Evolutionary conservation across 2,329 filamentous ascomycete species (phyloP).

Genomic region (Ophiocordyceps camponoti-saundersi): DNA sequence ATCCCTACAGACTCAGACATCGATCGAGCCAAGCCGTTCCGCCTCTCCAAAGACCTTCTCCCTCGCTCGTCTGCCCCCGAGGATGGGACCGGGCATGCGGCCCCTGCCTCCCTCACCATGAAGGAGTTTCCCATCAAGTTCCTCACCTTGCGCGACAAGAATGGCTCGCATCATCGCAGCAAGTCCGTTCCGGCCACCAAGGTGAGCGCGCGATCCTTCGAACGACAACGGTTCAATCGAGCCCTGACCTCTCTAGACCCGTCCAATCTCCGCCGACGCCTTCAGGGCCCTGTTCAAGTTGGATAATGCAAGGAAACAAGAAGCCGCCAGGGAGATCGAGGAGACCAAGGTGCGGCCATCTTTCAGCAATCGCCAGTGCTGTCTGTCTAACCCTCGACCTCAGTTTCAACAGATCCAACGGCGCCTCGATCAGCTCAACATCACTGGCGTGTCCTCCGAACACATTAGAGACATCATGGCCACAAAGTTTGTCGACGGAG

Average conservation of each 20-base stretch:
- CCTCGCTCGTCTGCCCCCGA: conserved; percentile 3
- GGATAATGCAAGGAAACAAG: conserved; percentile 33
- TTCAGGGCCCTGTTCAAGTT: conserved; percentile 49
- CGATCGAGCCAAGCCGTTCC: neutral
- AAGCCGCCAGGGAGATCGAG: conserved; percentile 32
- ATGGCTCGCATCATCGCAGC: conserved; percentile 31
- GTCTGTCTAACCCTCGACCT: neutral
- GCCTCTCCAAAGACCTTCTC: neutral
- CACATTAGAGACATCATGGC: conserved; percentile 37
- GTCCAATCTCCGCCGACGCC: conserved; percentile 35
- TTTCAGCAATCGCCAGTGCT: neutral
- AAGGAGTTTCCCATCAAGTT: conserved; percentile 46
- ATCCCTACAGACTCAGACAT: neutral
- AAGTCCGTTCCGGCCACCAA: conserved; percentile 34
- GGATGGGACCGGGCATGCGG: conserved; percentile 13
- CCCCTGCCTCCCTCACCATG: conserved; percentile 25
- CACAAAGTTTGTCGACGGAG: conserved; percentile 47
- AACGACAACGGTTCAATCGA: neutral
- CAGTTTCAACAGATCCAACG: conserved; percentile 24
- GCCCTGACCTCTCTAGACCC: conserved; percentile 19
- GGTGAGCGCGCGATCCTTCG: neutral
- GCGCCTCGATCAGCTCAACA: conserved; percentile 24
- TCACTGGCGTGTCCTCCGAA: conserved; percentile 36
- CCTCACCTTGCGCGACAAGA: conserved; percentile 54
- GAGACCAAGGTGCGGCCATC: conserved; percentile 16